These are phyloP conservation scores for Maudiozyma saulgeensis DNA, from an alignment of 805 yeast genomes.

Conservation along the genomic window DNA sequence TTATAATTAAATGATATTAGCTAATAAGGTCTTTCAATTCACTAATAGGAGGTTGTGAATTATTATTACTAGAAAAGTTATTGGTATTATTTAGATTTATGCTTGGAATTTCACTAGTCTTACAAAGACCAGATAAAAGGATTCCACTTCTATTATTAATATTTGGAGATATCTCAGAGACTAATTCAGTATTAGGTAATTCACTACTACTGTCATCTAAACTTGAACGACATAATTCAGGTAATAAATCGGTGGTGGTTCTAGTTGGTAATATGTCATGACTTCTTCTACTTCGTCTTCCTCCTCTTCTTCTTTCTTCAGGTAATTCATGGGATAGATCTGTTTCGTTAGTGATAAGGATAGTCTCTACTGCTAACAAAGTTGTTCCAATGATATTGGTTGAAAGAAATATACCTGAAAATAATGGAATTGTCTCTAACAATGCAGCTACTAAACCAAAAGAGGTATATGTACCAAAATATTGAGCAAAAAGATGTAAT, in stretches of 20 bases:
- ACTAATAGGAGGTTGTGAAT: background rate
- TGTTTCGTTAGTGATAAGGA: background rate
- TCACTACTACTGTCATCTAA: background rate
- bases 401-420: conserved; percentile 19
- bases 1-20: too few relatives aligned
- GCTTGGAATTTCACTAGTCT: background rate
- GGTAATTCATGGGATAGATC: background rate
- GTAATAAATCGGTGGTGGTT: background rate
- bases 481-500: conserved; percentile 15
- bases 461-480: conserved; percentile 22
- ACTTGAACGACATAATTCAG: background rate
- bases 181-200: background rate
- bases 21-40: too few relatives aligned
- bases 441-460: conserved; percentile 25
- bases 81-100: background rate
- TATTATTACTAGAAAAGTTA: background rate
- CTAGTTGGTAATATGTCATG: too few relatives aligned
- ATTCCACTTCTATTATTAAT: background rate
- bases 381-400: conserved; percentile 21
- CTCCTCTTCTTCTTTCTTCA: too few relatives aligned
- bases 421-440: conserved; percentile 22
- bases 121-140: background rate
- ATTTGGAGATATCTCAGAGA: too few relatives aligned
- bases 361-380: conserved; percentile 15
- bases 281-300: too few relatives aligned